Base-by-base conservation (phyloP, 1,284 basidiomycete genomes). In the Ganoderma lucidum region DNA sequence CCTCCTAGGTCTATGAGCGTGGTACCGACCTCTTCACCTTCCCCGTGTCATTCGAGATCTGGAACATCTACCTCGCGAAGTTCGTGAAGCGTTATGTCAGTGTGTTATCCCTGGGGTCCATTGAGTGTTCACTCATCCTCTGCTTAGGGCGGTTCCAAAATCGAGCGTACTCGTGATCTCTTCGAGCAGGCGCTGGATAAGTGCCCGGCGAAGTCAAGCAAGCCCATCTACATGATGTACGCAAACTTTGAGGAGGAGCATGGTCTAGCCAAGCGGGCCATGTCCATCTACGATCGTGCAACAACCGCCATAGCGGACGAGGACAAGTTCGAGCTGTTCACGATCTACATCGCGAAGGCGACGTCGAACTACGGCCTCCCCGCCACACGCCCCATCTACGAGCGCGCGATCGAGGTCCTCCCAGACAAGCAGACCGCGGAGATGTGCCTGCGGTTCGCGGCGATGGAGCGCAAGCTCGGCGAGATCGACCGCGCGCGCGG, bases 321-420 rank as follows among this genome's bases (percentile, higher is more conserved):
- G 70, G 97, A 99, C 81, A 96, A 97, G 78, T 97, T 98, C 78
- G 96, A 98, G 93, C 97, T 99, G 93, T 99, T 93, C 82, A 93
- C 94, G 0, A 92, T 98, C 76, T 99, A 99, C 83, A 97, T 99
- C 73, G 97, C 98, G 53, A 99, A 99, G 81, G 97, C 97, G 1
- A 94, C 96, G 0, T 93, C 89, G 55, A 98, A 97, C 85, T 99
- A 96, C 81, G 98, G 98, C 61, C 86, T 99, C 19, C 96, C 97
- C 1, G 96, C 98, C 6, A 99, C 97, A 0, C 90, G 98, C 56
- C 93, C 97, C 2, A 98, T 99, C 78, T 99, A 99, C 84, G 95
- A 99, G 81, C 90, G 93, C 28, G 97, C 98, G n/a, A 86, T 99
- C 73, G 96, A 99, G 83, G 86, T 91, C 41, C 88, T 99, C 15